Percentiles rank a stretch among this genome's conserved stretches.
Evolutionary conservation across 2,329 filamentous ascomycete species (phyloP).

Genomic region (Trichoderma endophyticum): DNA sequence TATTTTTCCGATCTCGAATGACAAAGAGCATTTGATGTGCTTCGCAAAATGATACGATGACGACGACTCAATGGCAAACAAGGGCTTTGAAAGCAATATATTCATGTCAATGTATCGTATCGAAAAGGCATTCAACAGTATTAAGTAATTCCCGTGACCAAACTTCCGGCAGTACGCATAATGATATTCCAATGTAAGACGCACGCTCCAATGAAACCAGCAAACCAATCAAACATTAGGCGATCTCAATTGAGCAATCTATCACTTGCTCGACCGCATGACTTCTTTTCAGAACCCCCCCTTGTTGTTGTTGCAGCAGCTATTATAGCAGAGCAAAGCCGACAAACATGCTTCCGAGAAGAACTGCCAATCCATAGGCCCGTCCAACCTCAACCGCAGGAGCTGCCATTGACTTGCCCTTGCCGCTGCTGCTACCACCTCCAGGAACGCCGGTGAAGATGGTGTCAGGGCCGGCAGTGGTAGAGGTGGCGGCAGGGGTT

Average conservation of each 20-base stretch:
- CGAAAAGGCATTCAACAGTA: constrained; percentile 11
- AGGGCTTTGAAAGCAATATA: not conserved
- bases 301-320: not conserved
- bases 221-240: constrained; percentile 9
- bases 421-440: constrained; percentile 14
- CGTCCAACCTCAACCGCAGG: constrained; percentile 34
- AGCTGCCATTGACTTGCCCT: constrained; percentile 30
- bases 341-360: constrained; percentile 39
- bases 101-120: constrained; percentile 12
- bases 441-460: constrained; percentile 38
- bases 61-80: not conserved
- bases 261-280: not conserved
- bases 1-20: not conserved
- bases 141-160: constrained; percentile 9
- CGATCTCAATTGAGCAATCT: not conserved
- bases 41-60: not conserved
- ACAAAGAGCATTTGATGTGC: not conserved
- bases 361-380: constrained; percentile 37
- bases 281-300: not conserved
- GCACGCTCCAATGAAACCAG: not conserved
- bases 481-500: constrained; percentile 37
- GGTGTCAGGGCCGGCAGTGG: constrained; percentile 27
- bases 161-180: constrained; percentile 6
- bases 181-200: constrained; percentile 8
- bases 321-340: constrained; percentile 34